Percentiles rank a stretch among this genome's conserved stretches.
Conservation (phyloP, 768 basidiomycete species). For the Coprinopsis cinerea region DNA sequence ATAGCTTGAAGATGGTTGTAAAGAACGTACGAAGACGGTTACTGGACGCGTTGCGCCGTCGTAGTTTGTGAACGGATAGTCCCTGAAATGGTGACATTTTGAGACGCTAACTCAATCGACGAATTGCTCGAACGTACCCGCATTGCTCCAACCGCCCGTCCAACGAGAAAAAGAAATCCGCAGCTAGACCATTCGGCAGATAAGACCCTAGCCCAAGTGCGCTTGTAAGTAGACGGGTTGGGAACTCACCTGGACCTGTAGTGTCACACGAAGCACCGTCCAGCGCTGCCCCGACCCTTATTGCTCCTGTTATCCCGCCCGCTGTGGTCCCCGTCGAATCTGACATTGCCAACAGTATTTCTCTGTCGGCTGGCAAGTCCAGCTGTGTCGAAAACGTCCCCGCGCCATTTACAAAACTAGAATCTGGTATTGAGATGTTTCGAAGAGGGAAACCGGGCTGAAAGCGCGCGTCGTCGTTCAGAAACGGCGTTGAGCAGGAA, state of each 20-base stretch:
- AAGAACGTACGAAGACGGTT: constrained; percentile 21
- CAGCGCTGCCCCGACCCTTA: constrained; percentile 18
- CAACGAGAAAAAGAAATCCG: constrained; percentile 23
- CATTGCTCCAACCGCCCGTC: constrained; percentile 20
- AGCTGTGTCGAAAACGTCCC: constrained; percentile 18
- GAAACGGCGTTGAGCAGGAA: too few relatives aligned
- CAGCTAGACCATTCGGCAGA: constrained; percentile 14
- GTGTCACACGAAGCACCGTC: constrained; percentile 17
- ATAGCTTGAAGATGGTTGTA: too few relatives aligned
- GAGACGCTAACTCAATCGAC: not conserved
- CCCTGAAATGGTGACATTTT: too few relatives aligned
- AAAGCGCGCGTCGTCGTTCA: not conserved
- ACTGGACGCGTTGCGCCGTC: constrained; percentile 19
- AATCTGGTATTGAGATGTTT: constrained; percentile 22
- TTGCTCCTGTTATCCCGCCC: constrained; percentile 19
- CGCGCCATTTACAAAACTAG: constrained; percentile 14
- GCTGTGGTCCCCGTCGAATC: constrained; percentile 22
- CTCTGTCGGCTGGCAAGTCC: constrained; percentile 6
- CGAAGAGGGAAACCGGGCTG: constrained; percentile 21
- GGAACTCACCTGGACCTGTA: constrained; percentile 17
- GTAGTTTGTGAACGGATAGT: constrained; percentile 22
- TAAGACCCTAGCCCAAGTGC: too few relatives aligned
- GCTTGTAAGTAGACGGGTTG: too few relatives aligned
- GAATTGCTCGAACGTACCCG: constrained; percentile 19
- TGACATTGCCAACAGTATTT: constrained; percentile 21